phyloP scores from a whole-genome alignment of 306 rosid species.

The Quercus robur region DNA sequence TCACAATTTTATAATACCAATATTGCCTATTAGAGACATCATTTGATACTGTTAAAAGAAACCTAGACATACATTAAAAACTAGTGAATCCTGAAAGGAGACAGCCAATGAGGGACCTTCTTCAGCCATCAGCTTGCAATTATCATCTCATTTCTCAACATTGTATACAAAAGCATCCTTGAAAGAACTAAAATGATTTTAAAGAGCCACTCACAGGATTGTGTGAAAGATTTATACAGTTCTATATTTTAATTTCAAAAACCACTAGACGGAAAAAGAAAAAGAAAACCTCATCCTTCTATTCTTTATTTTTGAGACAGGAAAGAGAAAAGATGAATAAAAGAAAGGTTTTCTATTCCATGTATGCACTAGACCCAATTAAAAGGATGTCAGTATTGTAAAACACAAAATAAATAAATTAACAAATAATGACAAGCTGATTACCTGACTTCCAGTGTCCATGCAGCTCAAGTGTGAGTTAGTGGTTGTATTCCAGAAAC shows the following conservation, averaged over 20 bases:
- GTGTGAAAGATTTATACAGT: not conserved
- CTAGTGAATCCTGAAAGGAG: not conserved
- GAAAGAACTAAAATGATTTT: not conserved
- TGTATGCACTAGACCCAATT: conserved; percentile 10
- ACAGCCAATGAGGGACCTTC: not conserved
- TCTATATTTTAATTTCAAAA: not conserved
- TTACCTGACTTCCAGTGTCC: conserved; percentile 99
- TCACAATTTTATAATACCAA: not conserved
- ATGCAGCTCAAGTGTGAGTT: conserved; percentile 89
- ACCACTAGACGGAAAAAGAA: not conserved
- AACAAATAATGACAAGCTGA: conserved; percentile 12
- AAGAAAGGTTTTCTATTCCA: not conserved
- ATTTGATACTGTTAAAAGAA: not conserved
- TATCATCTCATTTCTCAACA: not conserved
- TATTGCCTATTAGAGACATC: not conserved
- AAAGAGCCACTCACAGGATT: not conserved
- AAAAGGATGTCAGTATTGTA: not conserved
- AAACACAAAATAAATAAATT: not conserved
- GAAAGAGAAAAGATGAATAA: not conserved
- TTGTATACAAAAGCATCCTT: not conserved
- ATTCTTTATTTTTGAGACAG: not conserved
- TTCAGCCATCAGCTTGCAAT: not conserved
- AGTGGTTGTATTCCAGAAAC: conserved; percentile 97
- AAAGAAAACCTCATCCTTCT: not conserved
- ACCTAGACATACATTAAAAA: not conserved